A percentile compares a stretch with the other conserved stretches of the same genome.
These are phyloP conservation scores for Candida endomychidarum DNA, from an alignment of 805 yeast species.

Conservation along the genomic window DNA sequence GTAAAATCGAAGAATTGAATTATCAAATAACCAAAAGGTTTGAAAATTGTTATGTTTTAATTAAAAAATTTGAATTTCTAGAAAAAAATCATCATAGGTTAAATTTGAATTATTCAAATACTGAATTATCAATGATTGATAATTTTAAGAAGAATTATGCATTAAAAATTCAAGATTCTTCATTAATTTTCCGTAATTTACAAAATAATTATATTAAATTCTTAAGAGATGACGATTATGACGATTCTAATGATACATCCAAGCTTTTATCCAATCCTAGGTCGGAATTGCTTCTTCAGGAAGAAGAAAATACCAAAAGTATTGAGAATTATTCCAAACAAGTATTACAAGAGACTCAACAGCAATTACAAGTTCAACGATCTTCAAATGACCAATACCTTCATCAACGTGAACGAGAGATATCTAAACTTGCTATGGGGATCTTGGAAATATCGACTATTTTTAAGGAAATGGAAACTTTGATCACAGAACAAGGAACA, in stretches of 20 bases:
- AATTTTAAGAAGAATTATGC: slow-evolving; percentile 88
- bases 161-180: slow-evolving; percentile 72
- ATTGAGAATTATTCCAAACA: slow-evolving; percentile 39
- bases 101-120: slow-evolving; percentile 37
- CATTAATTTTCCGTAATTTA: slow-evolving; percentile 76
- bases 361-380: slow-evolving; percentile 17
- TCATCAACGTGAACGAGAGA: slow-evolving; percentile 83
- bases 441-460: slow-evolving; percentile 91
- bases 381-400: slow-evolving; percentile 33
- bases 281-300: slow-evolving; percentile 13
- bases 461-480: slow-evolving; percentile 86
- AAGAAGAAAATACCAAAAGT: slow-evolving; percentile 30
- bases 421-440: slow-evolving; percentile 88
- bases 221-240: slow-evolving; percentile 71
- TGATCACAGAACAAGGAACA: slow-evolving; percentile 95
- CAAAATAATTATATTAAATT: slow-evolving; percentile 89
- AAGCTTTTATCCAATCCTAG: slow-evolving; percentile 4
- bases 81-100: slow-evolving; percentile 41
- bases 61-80: slow-evolving; percentile 59
- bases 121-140: slow-evolving; percentile 65
- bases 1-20: slow-evolving; percentile 75
- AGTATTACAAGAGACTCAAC: slow-evolving; percentile 27
- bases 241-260: slow-evolving; percentile 17
- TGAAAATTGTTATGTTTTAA: slow-evolving; percentile 73
- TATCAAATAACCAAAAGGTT: slow-evolving; percentile 71